Evolutionary conservation across 176 grass and related monocot species (phyloP).

Genomic region (Rhynchospora pubera): DNA sequence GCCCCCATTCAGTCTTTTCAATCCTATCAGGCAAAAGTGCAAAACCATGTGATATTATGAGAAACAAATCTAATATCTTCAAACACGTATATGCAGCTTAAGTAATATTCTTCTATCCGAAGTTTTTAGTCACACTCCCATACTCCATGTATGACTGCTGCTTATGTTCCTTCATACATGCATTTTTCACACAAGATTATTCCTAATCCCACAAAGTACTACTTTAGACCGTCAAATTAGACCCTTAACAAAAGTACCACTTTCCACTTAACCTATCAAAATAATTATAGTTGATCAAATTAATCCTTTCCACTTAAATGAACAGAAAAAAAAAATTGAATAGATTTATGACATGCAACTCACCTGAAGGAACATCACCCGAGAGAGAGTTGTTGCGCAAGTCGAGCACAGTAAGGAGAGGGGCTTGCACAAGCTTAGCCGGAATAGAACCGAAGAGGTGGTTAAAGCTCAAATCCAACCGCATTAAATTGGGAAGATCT

Average conservation of each 20-base stretch:
- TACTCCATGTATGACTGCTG: neutral
- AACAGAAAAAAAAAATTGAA: neutral
- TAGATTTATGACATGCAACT: neutral
- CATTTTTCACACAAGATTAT: neutral
- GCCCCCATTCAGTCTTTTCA: slow-evolving; percentile 54
- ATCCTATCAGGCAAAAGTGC: slow-evolving; percentile 48
- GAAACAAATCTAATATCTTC: neutral
- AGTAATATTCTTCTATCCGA: neutral
- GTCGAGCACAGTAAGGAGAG: slow-evolving; percentile 62
- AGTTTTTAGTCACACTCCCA: neutral
- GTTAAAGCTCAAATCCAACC: slow-evolving; percentile 92
- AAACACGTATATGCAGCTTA: neutral
- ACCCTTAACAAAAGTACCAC: neutral
- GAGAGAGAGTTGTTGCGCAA: slow-evolving; percentile 81
- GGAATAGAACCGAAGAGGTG: slow-evolving; percentile 79
- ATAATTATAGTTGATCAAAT: neutral
- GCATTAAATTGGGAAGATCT: slow-evolving; percentile 43
- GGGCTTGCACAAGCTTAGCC: slow-evolving; percentile 45
- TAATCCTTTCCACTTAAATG: neutral
- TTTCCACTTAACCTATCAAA: neutral
- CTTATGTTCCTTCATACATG: neutral
- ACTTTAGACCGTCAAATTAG: neutral
- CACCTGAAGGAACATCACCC: slow-evolving; percentile 68
- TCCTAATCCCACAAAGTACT: neutral
- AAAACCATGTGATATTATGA: neutral